These are phyloP conservation scores for Hyphopichia fennica DNA, from an alignment of 1,139 yeast species.

Conservation along the genomic window DNA sequence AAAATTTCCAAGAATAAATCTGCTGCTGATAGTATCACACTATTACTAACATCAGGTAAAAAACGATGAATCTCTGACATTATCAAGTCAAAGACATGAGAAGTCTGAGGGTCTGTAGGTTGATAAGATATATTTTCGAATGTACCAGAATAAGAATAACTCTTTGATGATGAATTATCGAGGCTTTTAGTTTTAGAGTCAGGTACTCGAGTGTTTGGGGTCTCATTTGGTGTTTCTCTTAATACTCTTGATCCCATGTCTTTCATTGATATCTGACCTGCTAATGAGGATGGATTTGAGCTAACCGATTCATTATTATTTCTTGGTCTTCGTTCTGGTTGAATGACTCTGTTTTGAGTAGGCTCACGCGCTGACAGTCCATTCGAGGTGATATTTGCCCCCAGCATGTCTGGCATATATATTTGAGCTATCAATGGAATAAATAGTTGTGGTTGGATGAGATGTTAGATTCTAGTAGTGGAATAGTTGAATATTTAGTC, in stretches of 20 bases:
- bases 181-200: neutral
- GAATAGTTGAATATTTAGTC: too few relatives aligned
- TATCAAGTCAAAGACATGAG: constrained; percentile 30
- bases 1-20: constrained; percentile 66
- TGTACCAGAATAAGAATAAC: constrained; percentile 14
- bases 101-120: constrained; percentile 24
- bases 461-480: neutral
- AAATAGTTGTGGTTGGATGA: neutral
- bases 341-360: constrained; percentile 75
- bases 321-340: constrained; percentile 46
- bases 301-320: constrained; percentile 46
- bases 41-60: constrained; percentile 42
- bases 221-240: constrained; percentile 4
- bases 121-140: constrained; percentile 24
- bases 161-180: constrained; percentile 6
- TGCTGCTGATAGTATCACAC: constrained; percentile 54
- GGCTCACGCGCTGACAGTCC: constrained; percentile 45
- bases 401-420: neutral
- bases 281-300: constrained; percentile 69
- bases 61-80: constrained; percentile 26
- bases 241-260: constrained; percentile 67
- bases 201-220: neutral
- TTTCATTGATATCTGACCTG: constrained; percentile 59
- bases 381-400: neutral
- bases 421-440: neutral